phyloP scores from a whole-genome alignment of 176 grass and related monocot species.

The Phragmites australis region DNA sequence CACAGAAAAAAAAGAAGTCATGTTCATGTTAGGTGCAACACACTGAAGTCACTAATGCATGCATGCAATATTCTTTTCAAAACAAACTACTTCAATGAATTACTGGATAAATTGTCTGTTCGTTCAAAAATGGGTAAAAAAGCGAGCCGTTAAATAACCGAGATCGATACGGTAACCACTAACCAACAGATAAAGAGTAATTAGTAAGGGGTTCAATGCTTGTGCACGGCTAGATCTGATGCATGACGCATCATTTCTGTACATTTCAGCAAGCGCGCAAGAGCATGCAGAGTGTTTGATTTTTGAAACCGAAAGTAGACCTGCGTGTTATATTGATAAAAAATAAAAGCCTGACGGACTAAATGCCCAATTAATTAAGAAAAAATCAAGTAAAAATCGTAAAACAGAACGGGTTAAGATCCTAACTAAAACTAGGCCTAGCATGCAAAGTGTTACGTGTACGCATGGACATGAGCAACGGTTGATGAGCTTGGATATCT shows the following conservation, averaged over 20 bases:
- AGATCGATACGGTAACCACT: background rate
- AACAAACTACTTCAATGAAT: background rate
- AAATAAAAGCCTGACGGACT: no score
- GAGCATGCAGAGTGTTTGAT: background rate
- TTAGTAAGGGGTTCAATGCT: background rate
- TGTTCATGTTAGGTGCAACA: constrained; percentile 27
- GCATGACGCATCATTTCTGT: background rate
- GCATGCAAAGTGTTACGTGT: background rate
- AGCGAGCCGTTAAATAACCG: background rate
- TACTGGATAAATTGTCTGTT: background rate
- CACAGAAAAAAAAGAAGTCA: background rate
- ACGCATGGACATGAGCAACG: background rate
- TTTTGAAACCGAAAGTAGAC: no score
- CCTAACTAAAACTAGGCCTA: no score
- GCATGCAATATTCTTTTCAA: background rate
- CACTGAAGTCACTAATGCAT: background rate
- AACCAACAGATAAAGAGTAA: background rate
- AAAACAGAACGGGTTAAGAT: no score
- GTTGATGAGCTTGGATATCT: background rate
- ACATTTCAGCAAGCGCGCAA: background rate
- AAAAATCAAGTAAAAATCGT: no score
- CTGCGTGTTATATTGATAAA: no score
- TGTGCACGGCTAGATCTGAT: background rate
- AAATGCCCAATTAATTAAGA: no score
- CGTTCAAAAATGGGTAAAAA: no score